Evolutionary conservation across 352 stramenopile genomes (phyloP).

Genomic region (Peronospora belbahrii): DNA sequence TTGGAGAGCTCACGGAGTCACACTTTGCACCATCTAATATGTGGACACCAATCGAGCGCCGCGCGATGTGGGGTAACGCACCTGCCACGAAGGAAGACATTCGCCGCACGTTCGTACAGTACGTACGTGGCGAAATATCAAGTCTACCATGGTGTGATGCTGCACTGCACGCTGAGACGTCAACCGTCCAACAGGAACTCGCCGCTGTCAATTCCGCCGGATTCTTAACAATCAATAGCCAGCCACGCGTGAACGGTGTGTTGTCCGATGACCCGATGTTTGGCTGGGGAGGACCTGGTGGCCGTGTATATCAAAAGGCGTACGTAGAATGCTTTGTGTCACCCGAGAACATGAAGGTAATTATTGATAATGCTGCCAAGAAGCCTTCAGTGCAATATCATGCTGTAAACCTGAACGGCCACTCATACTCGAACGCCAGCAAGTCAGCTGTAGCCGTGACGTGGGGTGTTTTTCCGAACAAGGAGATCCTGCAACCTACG

Average conservation of each 20-base stretch:
- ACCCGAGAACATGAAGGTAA: conserved; percentile 87
- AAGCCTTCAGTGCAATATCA: conserved; percentile 88
- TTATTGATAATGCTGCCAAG: conserved; percentile 79
- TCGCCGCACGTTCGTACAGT: conserved; percentile 93
- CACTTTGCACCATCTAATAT: conserved; percentile 87
- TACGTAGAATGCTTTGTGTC: conserved; percentile 99
- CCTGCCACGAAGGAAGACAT: conserved; percentile 88
- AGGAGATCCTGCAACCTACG: conserved; percentile 94
- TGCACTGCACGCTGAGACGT: conserved; percentile 91
- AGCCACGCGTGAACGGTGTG: conserved; percentile 87
- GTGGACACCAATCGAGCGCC: conserved; percentile 55
- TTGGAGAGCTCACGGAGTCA: conserved; percentile 93
- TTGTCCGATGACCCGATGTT: conserved; percentile 89
- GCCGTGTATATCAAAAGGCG: conserved; percentile 97
- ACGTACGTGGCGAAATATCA: conserved; percentile 93
- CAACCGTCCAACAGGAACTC: conserved; percentile 77
- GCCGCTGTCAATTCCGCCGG: conserved; percentile 65
- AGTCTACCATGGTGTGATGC: conserved; percentile 96
- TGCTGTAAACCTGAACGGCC: conserved; percentile 84
- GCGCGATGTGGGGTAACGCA: conserved; percentile 92
- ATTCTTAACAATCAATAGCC: conserved; percentile 97
- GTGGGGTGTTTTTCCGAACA: conserved; percentile 97
- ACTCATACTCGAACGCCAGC: conserved; percentile 87
- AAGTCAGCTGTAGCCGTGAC: conserved; percentile 93
- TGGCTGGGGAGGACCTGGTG: conserved; percentile 93